Evolutionary conservation across 148 eudicot genomes (phyloP).

Genomic region (Heliamphora exappendiculata): DNA sequence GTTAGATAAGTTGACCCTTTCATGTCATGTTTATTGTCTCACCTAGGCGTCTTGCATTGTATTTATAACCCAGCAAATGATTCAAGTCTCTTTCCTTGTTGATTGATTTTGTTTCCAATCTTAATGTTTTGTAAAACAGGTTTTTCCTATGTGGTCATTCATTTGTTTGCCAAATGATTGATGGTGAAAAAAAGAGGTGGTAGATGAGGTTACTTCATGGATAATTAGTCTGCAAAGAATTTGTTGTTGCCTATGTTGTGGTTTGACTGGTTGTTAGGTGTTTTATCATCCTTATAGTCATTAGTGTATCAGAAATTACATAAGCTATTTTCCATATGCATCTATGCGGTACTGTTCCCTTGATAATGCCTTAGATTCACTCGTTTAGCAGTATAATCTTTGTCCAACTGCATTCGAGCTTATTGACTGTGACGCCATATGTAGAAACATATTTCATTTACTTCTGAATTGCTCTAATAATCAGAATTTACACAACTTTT

Average conservation of each 20-base stretch:
- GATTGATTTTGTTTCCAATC: constrained; percentile 2
- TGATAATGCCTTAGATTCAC: not conserved
- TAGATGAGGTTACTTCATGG: not conserved
- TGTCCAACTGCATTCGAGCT: not conserved
- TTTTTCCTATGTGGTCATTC: not conserved
- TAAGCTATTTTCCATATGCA: not conserved
- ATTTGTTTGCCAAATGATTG: not conserved
- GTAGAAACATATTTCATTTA: too few species aligned
- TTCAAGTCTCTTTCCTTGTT: not conserved
- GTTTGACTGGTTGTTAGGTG: not conserved
- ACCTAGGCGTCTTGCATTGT: not conserved
- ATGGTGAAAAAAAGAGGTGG: too few species aligned
- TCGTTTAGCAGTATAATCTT: not conserved
- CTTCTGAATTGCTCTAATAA: too few species aligned
- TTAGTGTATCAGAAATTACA: not conserved
- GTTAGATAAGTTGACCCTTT: constrained; percentile 4
- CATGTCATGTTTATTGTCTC: not conserved
- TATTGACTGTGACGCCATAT: too few species aligned
- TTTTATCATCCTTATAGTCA: not conserved
- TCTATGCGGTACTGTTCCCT: not conserved
- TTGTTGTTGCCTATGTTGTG: not conserved
- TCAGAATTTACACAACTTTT: too few species aligned
- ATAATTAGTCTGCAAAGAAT: not conserved
- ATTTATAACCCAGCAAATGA: not conserved
- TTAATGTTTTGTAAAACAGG: not conserved